These are phyloP conservation scores for Bidens hawaiensis DNA, from an alignment of 140 eudicot genomes.

Conservation along the genomic window DNA sequence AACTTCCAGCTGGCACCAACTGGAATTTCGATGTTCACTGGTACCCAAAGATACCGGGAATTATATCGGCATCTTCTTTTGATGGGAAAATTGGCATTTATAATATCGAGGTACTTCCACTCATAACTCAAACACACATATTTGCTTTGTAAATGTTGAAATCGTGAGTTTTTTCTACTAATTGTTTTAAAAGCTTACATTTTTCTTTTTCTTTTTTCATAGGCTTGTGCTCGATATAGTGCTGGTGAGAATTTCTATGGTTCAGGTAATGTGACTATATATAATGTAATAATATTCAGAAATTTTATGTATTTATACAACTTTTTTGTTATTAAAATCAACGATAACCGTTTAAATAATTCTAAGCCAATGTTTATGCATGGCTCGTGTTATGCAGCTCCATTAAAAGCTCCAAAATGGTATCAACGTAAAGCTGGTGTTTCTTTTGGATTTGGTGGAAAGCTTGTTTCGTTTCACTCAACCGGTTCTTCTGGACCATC, in stretches of 20 bases:
- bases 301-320: background rate
- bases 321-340: background rate
- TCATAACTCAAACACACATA: background rate
- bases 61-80: slow-evolving; percentile 94
- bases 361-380: background rate
- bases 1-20: slow-evolving; percentile 95
- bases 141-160: slow-evolving; percentile 1
- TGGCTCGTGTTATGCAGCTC: slow-evolving; percentile 40
- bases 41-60: slow-evolving; percentile 95
- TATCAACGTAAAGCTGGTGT: slow-evolving; percentile 91
- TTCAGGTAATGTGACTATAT: slow-evolving; percentile 49
- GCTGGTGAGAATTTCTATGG: slow-evolving; percentile 57
- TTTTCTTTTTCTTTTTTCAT: slow-evolving; percentile 2
- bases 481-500: slow-evolving; percentile 61
- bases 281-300: background rate
- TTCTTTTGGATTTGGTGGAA: slow-evolving; percentile 98
- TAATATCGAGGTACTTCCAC: slow-evolving; percentile 62
- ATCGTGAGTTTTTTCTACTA: background rate
- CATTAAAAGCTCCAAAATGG: slow-evolving; percentile 94
- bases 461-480: slow-evolving; percentile 80
- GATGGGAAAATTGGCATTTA: slow-evolving; percentile 93
- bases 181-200: background rate
- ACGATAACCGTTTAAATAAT: background rate
- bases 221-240: slow-evolving; percentile 83
- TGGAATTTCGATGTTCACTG: slow-evolving; percentile 96